These are phyloP conservation scores for Fragaria ananassa DNA, from an alignment of 306 rosid species.

Conservation along the genomic window DNA sequence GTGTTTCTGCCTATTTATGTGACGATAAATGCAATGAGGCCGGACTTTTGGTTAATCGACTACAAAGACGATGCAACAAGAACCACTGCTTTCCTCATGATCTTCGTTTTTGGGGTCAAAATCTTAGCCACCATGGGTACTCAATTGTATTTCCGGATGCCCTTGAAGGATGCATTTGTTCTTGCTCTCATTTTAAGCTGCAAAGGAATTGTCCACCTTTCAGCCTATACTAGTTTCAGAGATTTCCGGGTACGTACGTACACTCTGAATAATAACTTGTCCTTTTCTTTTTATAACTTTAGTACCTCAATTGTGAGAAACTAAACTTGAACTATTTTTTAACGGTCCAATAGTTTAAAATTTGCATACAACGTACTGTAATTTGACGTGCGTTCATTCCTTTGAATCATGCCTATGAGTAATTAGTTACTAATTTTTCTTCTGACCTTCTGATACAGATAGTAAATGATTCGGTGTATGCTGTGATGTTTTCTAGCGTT, in stretches of 20 bases:
- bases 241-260: constrained; percentile 11
- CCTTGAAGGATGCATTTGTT: constrained; percentile 38
- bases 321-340: too few species aligned
- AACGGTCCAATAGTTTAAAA: too few species aligned
- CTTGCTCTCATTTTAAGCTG: constrained; percentile 49
- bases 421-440: not conserved
- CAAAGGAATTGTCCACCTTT: constrained; percentile 58
- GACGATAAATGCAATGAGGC: constrained; percentile 37
- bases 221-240: not conserved
- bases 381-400: too few species aligned
- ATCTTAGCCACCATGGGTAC: constrained; percentile 12
- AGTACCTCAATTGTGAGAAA: too few species aligned
- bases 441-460: not conserved
- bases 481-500: constrained; percentile 26
- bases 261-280: too few species aligned
- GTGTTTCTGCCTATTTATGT: constrained; percentile 55
- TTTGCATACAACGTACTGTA: too few species aligned
- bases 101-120: constrained; percentile 18
- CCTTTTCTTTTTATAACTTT: too few species aligned
- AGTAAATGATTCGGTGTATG: not conserved
- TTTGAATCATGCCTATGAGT: too few species aligned
- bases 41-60: constrained; percentile 20
- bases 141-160: constrained; percentile 36
- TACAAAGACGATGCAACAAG: not conserved
- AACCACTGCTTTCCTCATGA: not conserved